Evolutionary conservation across 1,139 yeast species (phyloP), one percentile per base, ranked within the genome.

Genomic region (Debaryomycetaceae sp.): DNA sequence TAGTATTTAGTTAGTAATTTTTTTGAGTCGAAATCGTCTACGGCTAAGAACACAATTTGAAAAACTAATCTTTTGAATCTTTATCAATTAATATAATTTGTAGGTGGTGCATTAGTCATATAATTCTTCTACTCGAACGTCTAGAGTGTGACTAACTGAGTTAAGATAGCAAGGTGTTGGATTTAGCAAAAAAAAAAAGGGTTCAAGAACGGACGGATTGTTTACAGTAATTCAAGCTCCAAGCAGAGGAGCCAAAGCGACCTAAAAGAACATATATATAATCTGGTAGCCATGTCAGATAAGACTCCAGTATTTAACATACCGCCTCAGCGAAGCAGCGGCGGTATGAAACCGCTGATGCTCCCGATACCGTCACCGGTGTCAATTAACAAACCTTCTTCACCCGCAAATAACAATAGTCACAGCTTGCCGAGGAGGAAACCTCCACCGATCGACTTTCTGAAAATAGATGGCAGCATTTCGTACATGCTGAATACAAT

Each of bases 391-490:
- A 34, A 33, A 30, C 26, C 26, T 22, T 8, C 11, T 8, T 22
- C 26, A 8, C 26, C 26, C 26, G n/a, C n/a, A n/a, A 22, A 22
- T 3, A 22, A 11, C 32, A 34, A 36, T 16, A 17, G 26, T 22
- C 29, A 46, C 57, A 58, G 15, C 14, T 16, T 16, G 32, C 59
- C 56, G 4, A 63, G 59, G 45, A 53, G 77, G 36, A 71, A 70
- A 47, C 75, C 75, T 9, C 75, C 75, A 5, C 75, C 75, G 17
- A 65, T 69, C 15, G 73, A 68, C 46, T 68, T 68, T 44, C 59
- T 61, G 58, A 56, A 54, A 39, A 59, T 68, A 9, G 58, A 54
- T 41, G 72, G 71, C 5, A 58, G 66, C 15, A 56, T 58, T 38
- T 55, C 59, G 6, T 50, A 42, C 32, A 38, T 47, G n/a, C 44